Evolutionary conservation across 768 basidiomycete genomes (phyloP), one percentile per base, ranked within the genome.

Genomic region (Russula olivacea): DNA sequence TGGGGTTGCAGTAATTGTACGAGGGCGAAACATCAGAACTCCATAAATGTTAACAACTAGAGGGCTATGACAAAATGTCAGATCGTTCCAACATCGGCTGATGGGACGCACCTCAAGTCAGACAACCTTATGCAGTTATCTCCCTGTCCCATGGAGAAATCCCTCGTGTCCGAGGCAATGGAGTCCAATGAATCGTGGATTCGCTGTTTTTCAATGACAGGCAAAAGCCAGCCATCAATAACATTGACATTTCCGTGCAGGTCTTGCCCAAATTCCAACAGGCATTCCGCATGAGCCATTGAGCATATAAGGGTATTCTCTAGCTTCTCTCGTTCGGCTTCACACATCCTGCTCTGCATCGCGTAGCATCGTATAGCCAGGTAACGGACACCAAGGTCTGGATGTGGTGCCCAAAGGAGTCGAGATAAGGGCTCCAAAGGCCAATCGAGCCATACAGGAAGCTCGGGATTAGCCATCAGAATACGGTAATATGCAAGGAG

Each of bases 401-500:
- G 81, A 65, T 85, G 80, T 25, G 85, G 75, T 0, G 80, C 75
- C 53, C 69, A 72, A 50, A 84, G 74, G 4, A 86, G 72, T 19
- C 64, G 57, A 32, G 78, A 77, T 11, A 86, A 72, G 6, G 76
- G 72, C 0, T 74, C 70, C 15, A 76, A 57, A 2, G 83, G 72
- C 93, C 93, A 96, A 38, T 74, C 69, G n/a, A 85, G 74, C 17
- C 81, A 74, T 17, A 70, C 63, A 2, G 91, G 86, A 21, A 94
- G 79, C 64, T 83, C 76, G 17, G 85, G 84, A 71, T 91, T 93
- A 25, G 84, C 84, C 70, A 81, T 79, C 19, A 94, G 77, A 54
- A 96, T 80, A 43, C 94, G 86, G 70, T 89, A 89, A 69, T 94
- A 91, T 0, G 89, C 83, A 49, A 96, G 78, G 36, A 97, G 80